Percentiles rank a stretch among this genome's conserved stretches.
Evolutionary conservation across 495 filamentous ascomycete species (phyloP).

Genomic region (Geoglossum glabrum): DNA sequence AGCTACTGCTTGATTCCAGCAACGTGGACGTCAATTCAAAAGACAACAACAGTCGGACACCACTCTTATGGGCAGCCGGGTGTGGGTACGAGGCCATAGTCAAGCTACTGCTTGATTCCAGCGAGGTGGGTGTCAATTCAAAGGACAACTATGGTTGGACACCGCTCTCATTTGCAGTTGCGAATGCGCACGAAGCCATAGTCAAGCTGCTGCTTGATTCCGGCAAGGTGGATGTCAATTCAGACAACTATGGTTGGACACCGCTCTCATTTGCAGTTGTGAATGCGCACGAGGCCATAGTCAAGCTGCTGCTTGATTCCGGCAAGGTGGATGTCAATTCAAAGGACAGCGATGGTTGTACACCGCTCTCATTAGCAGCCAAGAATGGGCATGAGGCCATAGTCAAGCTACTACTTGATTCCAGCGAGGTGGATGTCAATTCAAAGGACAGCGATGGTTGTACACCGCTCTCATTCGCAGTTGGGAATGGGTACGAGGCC

Average conservation of each 20-base stretch:
- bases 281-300: slow-evolving; percentile 2
- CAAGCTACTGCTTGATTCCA: slow-evolving; percentile 3
- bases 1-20: slow-evolving; percentile 4
- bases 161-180: background rate
- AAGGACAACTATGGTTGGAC: background rate
- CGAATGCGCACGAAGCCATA: too few species aligned
- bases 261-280: background rate
- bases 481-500: too few species aligned
- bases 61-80: background rate
- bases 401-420: slow-evolving; percentile 5
- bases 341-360: slow-evolving; percentile 2
- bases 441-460: background rate
- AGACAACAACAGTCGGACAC: slow-evolving; percentile 4
- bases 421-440: background rate
- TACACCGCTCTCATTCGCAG: background rate
- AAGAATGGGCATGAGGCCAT: slow-evolving; percentile 3
- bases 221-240: too few species aligned
- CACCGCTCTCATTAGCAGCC: background rate
- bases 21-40: slow-evolving; percentile 4
- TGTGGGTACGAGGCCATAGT: slow-evolving; percentile 2
- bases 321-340: slow-evolving; percentile 4
- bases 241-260: too few species aligned
- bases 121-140: background rate
- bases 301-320: slow-evolving; percentile 5
- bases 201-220: too few species aligned